Conservation (phyloP, 129 eudicot genomes). For the Erigeron canadensis region DNA sequence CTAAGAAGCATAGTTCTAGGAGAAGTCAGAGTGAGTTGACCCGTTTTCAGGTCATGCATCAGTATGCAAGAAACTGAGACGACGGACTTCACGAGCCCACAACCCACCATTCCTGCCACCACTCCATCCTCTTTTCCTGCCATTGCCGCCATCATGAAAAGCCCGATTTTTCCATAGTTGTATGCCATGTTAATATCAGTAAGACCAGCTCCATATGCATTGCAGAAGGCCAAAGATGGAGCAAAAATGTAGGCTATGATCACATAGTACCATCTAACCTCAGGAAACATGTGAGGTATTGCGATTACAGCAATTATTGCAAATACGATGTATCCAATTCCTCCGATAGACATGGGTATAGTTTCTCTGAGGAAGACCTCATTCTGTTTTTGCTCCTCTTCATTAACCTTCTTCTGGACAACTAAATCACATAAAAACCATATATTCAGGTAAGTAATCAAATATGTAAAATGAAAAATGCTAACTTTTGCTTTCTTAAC, state of each 20-base stretch:
- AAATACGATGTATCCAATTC: constrained; percentile 48
- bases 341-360: constrained; percentile 68
- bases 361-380: constrained; percentile 61
- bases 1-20: constrained; percentile 84
- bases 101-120: constrained; percentile 72
- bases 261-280: constrained; percentile 81
- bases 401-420: constrained; percentile 28
- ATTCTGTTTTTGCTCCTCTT: constrained; percentile 39
- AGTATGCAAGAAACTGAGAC: constrained; percentile 66
- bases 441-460: constrained; percentile 12
- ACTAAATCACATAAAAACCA: constrained; percentile 19
- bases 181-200: constrained; percentile 86
- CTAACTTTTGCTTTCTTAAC: not conserved
- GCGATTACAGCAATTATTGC: constrained; percentile 49
- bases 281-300: constrained; percentile 64
- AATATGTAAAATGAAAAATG: not conserved
- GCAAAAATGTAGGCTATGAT: constrained; percentile 66
- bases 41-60: constrained; percentile 89
- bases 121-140: constrained; percentile 73
- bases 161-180: constrained; percentile 83
- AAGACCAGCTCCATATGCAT: constrained; percentile 82
- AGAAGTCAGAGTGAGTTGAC: constrained; percentile 74
- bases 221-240: constrained; percentile 88
- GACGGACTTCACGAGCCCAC: constrained; percentile 75
- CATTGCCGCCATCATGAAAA: constrained; percentile 63